These are phyloP conservation scores for Skeletonema marinoi DNA, from an alignment of 108 stramenopile genomes.

Conservation along the genomic window DNA sequence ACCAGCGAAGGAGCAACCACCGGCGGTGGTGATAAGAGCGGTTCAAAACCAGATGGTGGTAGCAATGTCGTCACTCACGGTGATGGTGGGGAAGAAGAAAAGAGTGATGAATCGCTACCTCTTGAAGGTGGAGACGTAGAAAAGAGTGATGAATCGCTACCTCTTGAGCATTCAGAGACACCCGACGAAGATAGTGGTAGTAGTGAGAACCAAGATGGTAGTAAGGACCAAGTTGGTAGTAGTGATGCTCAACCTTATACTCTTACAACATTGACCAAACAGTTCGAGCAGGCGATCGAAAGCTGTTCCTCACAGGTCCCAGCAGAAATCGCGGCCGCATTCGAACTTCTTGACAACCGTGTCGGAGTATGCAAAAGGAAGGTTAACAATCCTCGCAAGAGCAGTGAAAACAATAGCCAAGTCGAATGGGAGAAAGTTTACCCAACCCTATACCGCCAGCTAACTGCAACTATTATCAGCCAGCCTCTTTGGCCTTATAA, in stretches of 20 bases:
- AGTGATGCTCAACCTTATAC: background rate
- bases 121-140: background rate
- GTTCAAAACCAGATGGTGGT: no score
- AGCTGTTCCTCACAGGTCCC: background rate
- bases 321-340: background rate
- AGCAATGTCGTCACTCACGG: no score
- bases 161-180: background rate
- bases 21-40: no score
- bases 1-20: background rate
- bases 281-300: slow-evolving; percentile 3
- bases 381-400: background rate
- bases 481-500: background rate
- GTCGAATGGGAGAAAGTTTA: slow-evolving; percentile 6
- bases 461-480: background rate
- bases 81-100: background rate
- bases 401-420: background rate
- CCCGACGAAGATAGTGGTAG: background rate
- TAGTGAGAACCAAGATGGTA: background rate
- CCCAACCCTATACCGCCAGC: background rate
- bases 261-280: background rate
- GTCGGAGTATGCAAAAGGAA: slow-evolving; percentile 4
- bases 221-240: background rate
- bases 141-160: background rate
- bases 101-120: background rate
- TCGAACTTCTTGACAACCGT: background rate